Base-by-base conservation (phyloP, 2,329 filamentous ascomycete genomes). In the Aureobasidium zeae region DNA sequence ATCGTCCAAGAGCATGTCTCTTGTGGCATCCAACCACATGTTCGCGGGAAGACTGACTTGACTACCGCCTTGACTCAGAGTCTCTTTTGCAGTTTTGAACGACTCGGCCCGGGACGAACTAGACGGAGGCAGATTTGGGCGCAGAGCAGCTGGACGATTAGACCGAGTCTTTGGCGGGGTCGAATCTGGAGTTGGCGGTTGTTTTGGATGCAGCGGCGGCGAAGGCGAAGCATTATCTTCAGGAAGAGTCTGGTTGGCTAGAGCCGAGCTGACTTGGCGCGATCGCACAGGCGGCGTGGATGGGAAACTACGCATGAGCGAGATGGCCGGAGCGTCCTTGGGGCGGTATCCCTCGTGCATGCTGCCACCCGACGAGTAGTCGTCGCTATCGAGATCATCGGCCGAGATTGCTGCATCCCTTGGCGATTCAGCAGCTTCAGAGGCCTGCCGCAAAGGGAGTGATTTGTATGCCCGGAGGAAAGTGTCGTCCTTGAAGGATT, bases 41-140 rank as follows among this genome's bases (percentile, higher is more conserved):
- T 30, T 30, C 5, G 19, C 26, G n/a, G 34, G 30, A 12, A 34
- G 39, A 33, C 35, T 39, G 9, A 30, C 20, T 26, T 50, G 46
- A 32, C 49, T 53, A 26, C 63, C 60, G 1, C 62, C 61, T 17
- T 59, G 59, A 4, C 55, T 49, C 8, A 55, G 57, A 12, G 65
- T 62, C 51, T 70, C 67, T 45, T 59, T 57, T 9, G 68, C 68
- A 1, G 68, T 71, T 32, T 57, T 62, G 51, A 69, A 70, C 0
- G 67, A 70, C 19, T 69, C 67, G 22, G 66, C 65, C 16, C 62
- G 66, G 5, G 68, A 70, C 12, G 66, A 60, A 4, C 53, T 47
- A 37, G 52, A 53, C 29, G 52, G 49, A 13, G 29, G 34, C 31
- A 56, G 48, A 12, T 37, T 15, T 20, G 54, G 56, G 16, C 52